These are phyloP conservation scores for Neopestalotiopsis sp. DNA, from an alignment of 2,329 filamentous ascomycete species.

Conservation along the genomic window DNA sequence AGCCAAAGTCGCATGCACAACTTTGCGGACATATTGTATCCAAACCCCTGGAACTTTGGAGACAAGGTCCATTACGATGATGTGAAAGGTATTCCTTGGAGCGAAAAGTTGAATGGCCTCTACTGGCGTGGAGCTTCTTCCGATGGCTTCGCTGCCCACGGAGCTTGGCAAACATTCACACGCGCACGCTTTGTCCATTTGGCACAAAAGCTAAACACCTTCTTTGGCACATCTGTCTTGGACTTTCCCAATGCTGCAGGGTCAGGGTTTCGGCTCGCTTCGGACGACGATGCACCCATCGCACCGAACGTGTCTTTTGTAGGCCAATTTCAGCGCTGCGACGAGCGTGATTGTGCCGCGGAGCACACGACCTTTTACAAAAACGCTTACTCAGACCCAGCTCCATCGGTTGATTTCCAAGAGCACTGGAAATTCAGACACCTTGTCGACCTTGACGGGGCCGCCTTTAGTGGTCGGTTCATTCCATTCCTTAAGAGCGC, in stretches of 20 bases:
- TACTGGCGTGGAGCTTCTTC: slow-evolving; percentile 62
- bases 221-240: slow-evolving; percentile 21
- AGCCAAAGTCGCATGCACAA: slow-evolving; percentile 59
- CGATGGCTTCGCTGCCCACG: slow-evolving; percentile 52
- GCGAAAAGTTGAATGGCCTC: slow-evolving; percentile 52
- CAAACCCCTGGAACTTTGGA: slow-evolving; percentile 45
- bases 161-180: slow-evolving; percentile 64
- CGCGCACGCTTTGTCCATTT: slow-evolving; percentile 64
- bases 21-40: slow-evolving; percentile 58
- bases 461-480: slow-evolving; percentile 55
- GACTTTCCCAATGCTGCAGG: slow-evolving; percentile 19
- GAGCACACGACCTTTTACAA: slow-evolving; percentile 40
- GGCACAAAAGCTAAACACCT: slow-evolving; percentile 42
- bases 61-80: slow-evolving; percentile 45
- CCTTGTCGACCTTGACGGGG: slow-evolving; percentile 65
- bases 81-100: slow-evolving; percentile 49
- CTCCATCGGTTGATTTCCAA: slow-evolving; percentile 36
- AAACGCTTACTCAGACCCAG: slow-evolving; percentile 25
- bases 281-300: slow-evolving; percentile 17
- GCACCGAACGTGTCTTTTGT: slow-evolving; percentile 44
- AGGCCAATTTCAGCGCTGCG: slow-evolving; percentile 42
- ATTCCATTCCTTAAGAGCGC: slow-evolving; percentile 56
- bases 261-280: slow-evolving; percentile 36
- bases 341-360: slow-evolving; percentile 37
- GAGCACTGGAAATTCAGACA: slow-evolving; percentile 54